A percentile compares a stretch with the other conserved stretches of the same genome.
Evolutionary conservation across 148 eudicot species (phyloP).

Genomic region (Suaeda aralocaspica): DNA sequence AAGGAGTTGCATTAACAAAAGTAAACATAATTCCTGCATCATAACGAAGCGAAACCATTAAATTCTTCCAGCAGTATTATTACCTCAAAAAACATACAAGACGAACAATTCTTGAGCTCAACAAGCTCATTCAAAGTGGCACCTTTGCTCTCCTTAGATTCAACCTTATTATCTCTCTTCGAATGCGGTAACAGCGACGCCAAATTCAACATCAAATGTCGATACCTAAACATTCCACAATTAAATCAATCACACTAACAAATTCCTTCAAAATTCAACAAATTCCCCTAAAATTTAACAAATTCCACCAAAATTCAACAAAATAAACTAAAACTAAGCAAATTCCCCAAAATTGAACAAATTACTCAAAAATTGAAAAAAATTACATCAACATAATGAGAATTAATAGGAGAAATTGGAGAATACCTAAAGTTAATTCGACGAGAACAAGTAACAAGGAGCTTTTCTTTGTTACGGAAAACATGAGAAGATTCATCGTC

Average conservation of each 20-base stretch:
- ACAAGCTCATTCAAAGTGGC: constrained; percentile 88
- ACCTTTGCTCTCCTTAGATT: constrained; percentile 82
- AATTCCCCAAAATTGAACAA: too few species aligned
- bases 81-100: constrained; percentile 95
- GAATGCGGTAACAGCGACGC: constrained; percentile 72
- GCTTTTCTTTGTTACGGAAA: constrained; percentile 62
- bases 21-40: too few species aligned
- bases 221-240: constrained; percentile 48
- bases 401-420: too few species aligned
- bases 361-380: too few species aligned
- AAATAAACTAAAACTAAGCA: too few species aligned
- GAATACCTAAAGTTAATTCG: constrained; percentile 47
- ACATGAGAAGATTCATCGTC: neutral
- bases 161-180: constrained; percentile 87
- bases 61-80: neutral
- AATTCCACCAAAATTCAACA: too few species aligned
- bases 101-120: constrained; percentile 78
- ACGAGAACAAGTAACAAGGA: constrained; percentile 57
- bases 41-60: too few species aligned
- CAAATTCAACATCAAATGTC: constrained; percentile 90
- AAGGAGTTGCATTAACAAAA: neutral
- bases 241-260: neutral
- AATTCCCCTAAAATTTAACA: too few species aligned
- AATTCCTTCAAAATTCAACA: too few species aligned
- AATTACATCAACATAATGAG: too few species aligned